Evolutionary conservation across 2,329 filamentous ascomycete species (phyloP), one percentile per base, ranked within the genome.

Genomic region (Pseudogymnoascus sp.): DNA sequence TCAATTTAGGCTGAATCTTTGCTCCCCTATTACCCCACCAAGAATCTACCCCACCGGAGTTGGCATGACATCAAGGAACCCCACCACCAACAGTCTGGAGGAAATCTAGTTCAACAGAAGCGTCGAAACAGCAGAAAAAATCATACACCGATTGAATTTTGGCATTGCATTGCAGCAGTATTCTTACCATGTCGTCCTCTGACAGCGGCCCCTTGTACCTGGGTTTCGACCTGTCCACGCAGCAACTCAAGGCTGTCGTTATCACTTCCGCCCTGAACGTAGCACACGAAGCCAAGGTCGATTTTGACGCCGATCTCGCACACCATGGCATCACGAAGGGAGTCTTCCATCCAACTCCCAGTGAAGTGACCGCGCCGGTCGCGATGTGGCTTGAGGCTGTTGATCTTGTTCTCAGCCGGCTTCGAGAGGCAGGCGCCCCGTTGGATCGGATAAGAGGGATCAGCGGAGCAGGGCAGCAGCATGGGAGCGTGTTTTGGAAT

Each of bases 401-500:
- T 45, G 91, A 97, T 70, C 82, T 92, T 15, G 90, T 96, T 13
- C 80, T 97, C 60, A 75, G 79, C 55, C 84, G 88, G 13, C 79
- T 99, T 63, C 79, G 82, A 66, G 79, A 84, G 39, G 81, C 84
- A 62, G 84, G 85, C 0, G 81, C 90, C 60, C 86, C 91, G 65
- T 86, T 96, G 68, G 74, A 79, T 58, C 82, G 82, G 58, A 84
- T 99, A 64, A 84, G 82, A 69, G 92, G 90, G 28, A 81, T 99
- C 66, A 92, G 89, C 68, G 94, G 91, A 63, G 92, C 92, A 13
- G 92, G 94, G 59, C 95, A 97, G 81, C 94, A 99, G 78, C 94
- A 97, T 74, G 94, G 94, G 33, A 97, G 92, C 71, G 91, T 97
- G 26, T 97, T 94, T 76, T 97, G 92, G 92, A 88, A 82, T 61